These are phyloP conservation scores for Artomyces pyxidatus DNA, from an alignment of 768 basidiomycete species.

Conservation along the genomic window DNA sequence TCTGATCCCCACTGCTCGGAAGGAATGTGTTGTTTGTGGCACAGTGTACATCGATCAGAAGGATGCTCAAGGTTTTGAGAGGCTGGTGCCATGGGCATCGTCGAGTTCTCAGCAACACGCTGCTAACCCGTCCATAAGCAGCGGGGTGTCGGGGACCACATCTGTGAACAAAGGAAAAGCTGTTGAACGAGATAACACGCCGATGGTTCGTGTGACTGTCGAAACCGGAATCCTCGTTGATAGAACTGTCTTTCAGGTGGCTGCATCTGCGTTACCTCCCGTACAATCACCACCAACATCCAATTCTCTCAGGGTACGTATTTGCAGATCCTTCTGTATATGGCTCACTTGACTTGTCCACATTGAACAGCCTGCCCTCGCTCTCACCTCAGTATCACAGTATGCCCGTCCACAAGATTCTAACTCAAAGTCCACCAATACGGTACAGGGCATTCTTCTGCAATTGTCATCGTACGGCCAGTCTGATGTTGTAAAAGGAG, in stretches of 20 bases:
- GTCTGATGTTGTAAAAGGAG: too few relatives aligned
- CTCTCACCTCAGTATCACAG: too few relatives aligned
- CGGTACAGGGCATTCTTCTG: too few relatives aligned
- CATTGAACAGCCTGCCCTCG: too few relatives aligned
- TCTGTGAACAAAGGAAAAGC: neutral
- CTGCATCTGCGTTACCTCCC: neutral
- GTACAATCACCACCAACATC: neutral
- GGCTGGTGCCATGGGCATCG: conserved; percentile 1
- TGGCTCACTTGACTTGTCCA: too few relatives aligned
- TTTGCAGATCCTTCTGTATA: too few relatives aligned
- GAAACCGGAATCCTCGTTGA: neutral
- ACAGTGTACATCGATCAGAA: conserved; percentile 11
- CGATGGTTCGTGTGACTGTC: neutral
- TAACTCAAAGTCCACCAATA: too few relatives aligned
- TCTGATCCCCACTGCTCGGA: neutral
- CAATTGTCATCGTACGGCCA: too few relatives aligned
- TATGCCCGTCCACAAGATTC: too few relatives aligned
- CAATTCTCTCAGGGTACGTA: too few relatives aligned
- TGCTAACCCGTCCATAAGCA: neutral
- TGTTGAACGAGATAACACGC: neutral
- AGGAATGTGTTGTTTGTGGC: conserved; percentile 17
- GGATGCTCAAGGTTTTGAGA: conserved; percentile 3
- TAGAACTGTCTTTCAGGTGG: neutral
- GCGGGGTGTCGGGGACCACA: neutral
- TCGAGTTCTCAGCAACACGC: conserved; percentile 1